phyloP scores from a whole-genome alignment of 352 stramenopile species.

The Pilasporangium apinafurcum region DNA sequence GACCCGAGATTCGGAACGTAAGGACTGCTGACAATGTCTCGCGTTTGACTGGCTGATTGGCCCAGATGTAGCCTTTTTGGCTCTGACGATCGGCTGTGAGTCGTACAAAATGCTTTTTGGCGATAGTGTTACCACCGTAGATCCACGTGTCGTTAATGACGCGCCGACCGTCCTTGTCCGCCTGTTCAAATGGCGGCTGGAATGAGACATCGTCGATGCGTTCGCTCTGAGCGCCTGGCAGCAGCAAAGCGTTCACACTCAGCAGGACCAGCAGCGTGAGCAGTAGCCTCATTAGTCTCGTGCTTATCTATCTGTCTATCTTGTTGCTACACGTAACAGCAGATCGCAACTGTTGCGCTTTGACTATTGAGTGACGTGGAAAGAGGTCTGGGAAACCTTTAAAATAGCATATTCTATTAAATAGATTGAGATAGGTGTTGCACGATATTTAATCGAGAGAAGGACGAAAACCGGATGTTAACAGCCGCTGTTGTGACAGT shows the following conservation, averaged over 20 bases:
- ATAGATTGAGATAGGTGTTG: too few species aligned
- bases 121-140: constrained; percentile 62
- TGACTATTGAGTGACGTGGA: too few species aligned
- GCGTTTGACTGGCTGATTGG: constrained; percentile 38
- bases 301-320: too few species aligned
- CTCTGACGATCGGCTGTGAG: constrained; percentile 86
- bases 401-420: too few species aligned
- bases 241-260: background rate
- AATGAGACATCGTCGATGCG: constrained; percentile 73
- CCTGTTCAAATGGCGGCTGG: constrained; percentile 62
- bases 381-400: constrained; percentile 11
- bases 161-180: constrained; percentile 53
- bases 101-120: constrained; percentile 84
- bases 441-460: too few species aligned
- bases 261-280: constrained; percentile 25
- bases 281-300: constrained; percentile 22
- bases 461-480: too few species aligned
- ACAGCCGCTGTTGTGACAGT: too few species aligned
- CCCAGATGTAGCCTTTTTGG: constrained; percentile 80
- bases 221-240: constrained; percentile 6
- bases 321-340: too few species aligned
- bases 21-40: constrained; percentile 61
- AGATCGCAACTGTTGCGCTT: too few species aligned
- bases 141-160: constrained; percentile 75
- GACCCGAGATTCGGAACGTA: constrained; percentile 78